Evolutionary conservation across 495 filamentous ascomycete genomes (phyloP).

Genomic region (Choiromyces venosus): DNA sequence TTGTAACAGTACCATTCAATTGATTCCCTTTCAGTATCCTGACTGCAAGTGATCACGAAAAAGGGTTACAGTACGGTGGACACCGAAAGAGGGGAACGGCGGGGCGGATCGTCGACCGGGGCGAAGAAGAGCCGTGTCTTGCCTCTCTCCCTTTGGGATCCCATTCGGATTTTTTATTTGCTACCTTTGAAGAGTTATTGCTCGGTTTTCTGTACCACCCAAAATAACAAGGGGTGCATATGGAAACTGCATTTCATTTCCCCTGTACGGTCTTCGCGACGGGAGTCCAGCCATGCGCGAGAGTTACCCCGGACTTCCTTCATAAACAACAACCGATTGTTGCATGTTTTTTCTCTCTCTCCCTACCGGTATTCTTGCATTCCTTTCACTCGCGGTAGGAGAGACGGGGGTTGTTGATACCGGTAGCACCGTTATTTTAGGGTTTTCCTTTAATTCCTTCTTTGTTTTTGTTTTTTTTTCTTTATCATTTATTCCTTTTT

Average conservation of each 20-base stretch:
- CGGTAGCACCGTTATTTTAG: not conserved
- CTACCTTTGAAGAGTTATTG: constrained; percentile 14
- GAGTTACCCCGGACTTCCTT: constrained; percentile 30
- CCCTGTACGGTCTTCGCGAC: constrained; percentile 24
- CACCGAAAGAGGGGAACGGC: constrained; percentile 6
- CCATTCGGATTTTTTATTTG: constrained; percentile 17
- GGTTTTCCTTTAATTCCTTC: not conserved
- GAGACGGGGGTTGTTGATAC: not conserved
- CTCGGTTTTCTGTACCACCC: constrained; percentile 29
- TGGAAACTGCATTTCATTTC: constrained; percentile 32
- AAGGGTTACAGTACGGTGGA: constrained; percentile 2
- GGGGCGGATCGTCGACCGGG: constrained; percentile 17
- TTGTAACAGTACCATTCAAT: not conserved
- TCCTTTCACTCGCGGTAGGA: not conserved
- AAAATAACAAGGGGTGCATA: constrained; percentile 29
- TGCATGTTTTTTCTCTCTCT: not conserved
- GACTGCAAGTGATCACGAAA: not conserved
- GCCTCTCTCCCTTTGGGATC: not conserved
- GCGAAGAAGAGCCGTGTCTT: constrained; percentile 19
- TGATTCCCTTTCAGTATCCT: not conserved
- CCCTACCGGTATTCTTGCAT: constrained; percentile 3
- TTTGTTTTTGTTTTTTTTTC: not conserved
- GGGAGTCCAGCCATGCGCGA: constrained; percentile 20
- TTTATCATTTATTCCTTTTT: not conserved
- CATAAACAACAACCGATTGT: not conserved